Conservation (phyloP, 805 yeast genomes). For the Metschnikowia sp. region DNA sequence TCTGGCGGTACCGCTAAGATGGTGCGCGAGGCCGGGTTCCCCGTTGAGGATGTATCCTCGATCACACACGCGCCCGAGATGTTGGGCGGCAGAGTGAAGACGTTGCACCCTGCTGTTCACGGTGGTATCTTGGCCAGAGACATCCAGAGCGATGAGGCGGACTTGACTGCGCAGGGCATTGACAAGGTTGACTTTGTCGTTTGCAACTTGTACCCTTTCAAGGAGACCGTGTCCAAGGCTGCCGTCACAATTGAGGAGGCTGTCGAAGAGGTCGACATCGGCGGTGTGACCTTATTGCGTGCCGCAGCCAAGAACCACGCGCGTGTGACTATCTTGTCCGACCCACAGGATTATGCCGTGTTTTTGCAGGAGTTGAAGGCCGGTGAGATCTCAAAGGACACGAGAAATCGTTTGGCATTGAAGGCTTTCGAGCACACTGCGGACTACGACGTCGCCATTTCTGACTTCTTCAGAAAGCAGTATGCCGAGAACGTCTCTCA, state of each 20-base stretch:
- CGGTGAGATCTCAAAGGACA: constrained; percentile 68
- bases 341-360: constrained; percentile 87
- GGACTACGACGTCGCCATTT: constrained; percentile 91
- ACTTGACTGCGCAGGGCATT: constrained; percentile 82
- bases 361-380: constrained; percentile 76
- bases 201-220: constrained; percentile 97
- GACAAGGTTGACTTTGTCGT: constrained; percentile 96
- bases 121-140: constrained; percentile 96
- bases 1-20: constrained; percentile 96
- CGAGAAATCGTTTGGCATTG: constrained; percentile 82
- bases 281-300: constrained; percentile 92
- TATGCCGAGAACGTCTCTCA: constrained; percentile 88
- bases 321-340: constrained; percentile 92
- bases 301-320: constrained; percentile 99
- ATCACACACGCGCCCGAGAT: constrained; percentile 99
- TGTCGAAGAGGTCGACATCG: constrained; percentile 97
- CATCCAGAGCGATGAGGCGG: constrained; percentile 85
- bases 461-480: constrained; percentile 96
- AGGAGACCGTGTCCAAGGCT: constrained; percentile 92
- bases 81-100: constrained; percentile 98
- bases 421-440: constrained; percentile 99
- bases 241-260: constrained; percentile 97
- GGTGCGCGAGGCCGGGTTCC: constrained; percentile 96
- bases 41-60: constrained; percentile 91
- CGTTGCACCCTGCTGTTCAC: constrained; percentile 97